phyloP scores from a whole-genome alignment of 2,329 filamentous ascomycete genomes.

The Fonsecaea multimorphosa region DNA sequence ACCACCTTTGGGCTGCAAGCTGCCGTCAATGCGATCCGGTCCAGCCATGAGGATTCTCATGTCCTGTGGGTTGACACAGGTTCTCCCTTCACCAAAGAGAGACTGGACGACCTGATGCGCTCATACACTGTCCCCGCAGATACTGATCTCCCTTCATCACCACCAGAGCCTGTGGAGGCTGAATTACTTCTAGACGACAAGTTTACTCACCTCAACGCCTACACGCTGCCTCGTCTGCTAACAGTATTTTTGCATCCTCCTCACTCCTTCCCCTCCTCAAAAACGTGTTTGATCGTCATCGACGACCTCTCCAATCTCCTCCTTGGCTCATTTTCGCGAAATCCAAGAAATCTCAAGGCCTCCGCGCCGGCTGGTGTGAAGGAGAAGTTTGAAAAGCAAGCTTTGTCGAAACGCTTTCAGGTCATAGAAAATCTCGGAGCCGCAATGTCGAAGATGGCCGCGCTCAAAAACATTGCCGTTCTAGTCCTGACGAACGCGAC shows the following conservation, averaged over 20 bases:
- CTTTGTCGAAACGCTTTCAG: slow-evolving; percentile 48
- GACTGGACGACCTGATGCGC: slow-evolving; percentile 57
- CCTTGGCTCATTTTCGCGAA: slow-evolving; percentile 75
- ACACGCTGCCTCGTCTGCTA: slow-evolving; percentile 69
- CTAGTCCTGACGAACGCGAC: slow-evolving; percentile 79
- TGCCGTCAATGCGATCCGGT: slow-evolving; percentile 66
- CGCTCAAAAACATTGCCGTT: slow-evolving; percentile 73
- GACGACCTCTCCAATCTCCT: slow-evolving; percentile 79
- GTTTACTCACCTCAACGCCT: slow-evolving; percentile 69
- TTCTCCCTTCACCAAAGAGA: slow-evolving; percentile 54
- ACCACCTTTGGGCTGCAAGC: slow-evolving; percentile 78
- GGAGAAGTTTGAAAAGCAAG: slow-evolving; percentile 55
- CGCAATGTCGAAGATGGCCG: slow-evolving; percentile 72
- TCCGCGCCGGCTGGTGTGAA: slow-evolving; percentile 36
- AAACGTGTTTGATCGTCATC: slow-evolving; percentile 73
- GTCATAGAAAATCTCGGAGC: slow-evolving; percentile 70
- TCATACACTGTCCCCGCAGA: slow-evolving; percentile 25
- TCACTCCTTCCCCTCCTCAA: slow-evolving; percentile 64
- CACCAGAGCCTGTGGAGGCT: slow-evolving; percentile 4
- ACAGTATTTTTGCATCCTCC: slow-evolving; percentile 75
- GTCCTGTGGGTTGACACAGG: slow-evolving; percentile 78
- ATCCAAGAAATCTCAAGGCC: slow-evolving; percentile 45
- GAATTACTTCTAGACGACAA: slow-evolving; percentile 47
- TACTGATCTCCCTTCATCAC: slow-evolving; percentile 14
- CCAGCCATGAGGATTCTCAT: slow-evolving; percentile 54